These are phyloP conservation scores for Cokeromyces recurvatus DNA, from an alignment of 371 early-diverging fungal species.

Conservation along the genomic window DNA sequence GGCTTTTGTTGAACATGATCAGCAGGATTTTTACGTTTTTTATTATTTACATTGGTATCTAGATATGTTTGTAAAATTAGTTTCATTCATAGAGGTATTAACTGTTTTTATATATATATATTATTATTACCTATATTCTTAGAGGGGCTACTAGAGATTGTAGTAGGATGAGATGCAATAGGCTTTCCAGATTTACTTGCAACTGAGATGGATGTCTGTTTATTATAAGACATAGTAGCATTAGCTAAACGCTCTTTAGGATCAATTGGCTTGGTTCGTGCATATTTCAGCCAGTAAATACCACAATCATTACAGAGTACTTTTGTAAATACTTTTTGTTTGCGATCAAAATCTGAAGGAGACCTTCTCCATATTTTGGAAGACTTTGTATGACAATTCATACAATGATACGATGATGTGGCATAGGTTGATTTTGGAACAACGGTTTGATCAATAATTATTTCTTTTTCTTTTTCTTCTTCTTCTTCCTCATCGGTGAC, in stretches of 20 bases:
- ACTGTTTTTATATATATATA: slow-evolving; percentile 1
- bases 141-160: too few relatives aligned
- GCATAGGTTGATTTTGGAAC: slow-evolving; percentile 18
- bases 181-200: too few relatives aligned
- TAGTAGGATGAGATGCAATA: too few relatives aligned
- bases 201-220: too few relatives aligned
- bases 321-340: slow-evolving; percentile 35
- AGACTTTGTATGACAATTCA: slow-evolving; percentile 51
- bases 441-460: slow-evolving; percentile 30
- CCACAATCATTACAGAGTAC: slow-evolving; percentile 75
- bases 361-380: slow-evolving; percentile 50
- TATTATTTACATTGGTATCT: not conserved
- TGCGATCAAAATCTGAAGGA: slow-evolving; percentile 48
- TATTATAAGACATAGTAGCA: too few relatives aligned
- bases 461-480: slow-evolving; percentile 1
- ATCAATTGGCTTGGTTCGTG: slow-evolving; percentile 40
- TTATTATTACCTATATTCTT: too few relatives aligned
- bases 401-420: slow-evolving; percentile 39
- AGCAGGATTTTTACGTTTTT: slow-evolving; percentile 12
- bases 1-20: not conserved
- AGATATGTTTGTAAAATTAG: not conserved
- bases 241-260: not conserved
- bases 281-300: slow-evolving; percentile 73
- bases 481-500: too few relatives aligned
- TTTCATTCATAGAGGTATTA: not conserved